Conservation (phyloP, 352 stramenopile species). For the Phytopythium sindhum region DNA sequence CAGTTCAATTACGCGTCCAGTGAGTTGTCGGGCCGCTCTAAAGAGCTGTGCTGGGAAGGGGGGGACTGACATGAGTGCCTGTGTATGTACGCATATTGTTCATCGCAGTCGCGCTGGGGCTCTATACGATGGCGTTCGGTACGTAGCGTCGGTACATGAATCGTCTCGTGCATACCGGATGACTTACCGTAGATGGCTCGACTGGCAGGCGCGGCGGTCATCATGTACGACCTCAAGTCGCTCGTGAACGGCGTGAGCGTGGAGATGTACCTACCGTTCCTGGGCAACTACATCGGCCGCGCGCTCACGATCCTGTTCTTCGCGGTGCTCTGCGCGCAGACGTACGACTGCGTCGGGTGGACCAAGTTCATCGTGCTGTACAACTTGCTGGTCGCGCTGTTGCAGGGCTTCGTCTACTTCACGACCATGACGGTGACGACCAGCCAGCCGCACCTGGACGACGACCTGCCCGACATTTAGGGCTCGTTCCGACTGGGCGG, state of each 20-base stretch:
- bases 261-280: slow-evolving; percentile 83
- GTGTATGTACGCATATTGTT: not conserved
- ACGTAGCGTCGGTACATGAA: not conserved
- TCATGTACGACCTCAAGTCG: slow-evolving; percentile 85
- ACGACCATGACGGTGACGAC: slow-evolving; percentile 72
- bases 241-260: slow-evolving; percentile 79
- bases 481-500: not conserved
- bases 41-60: not conserved
- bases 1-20: slow-evolving; percentile 53
- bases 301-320: slow-evolving; percentile 80
- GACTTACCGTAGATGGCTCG: not conserved
- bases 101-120: slow-evolving; percentile 50
- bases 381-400: slow-evolving; percentile 69
- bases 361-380: slow-evolving; percentile 72
- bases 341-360: slow-evolving; percentile 64
- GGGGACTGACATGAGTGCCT: slow-evolving; percentile 9
- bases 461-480: slow-evolving; percentile 64
- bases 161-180: not conserved
- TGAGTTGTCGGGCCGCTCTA: slow-evolving; percentile 15
- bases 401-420: slow-evolving; percentile 81
- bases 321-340: slow-evolving; percentile 66
- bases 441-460: slow-evolving; percentile 50
- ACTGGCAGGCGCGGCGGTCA: slow-evolving; percentile 52
- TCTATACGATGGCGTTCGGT: slow-evolving; percentile 88
- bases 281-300: slow-evolving; percentile 85